These are phyloP conservation scores for Penicillium sp. DNA, from an alignment of 2,329 filamentous ascomycete species.

Conservation along the genomic window DNA sequence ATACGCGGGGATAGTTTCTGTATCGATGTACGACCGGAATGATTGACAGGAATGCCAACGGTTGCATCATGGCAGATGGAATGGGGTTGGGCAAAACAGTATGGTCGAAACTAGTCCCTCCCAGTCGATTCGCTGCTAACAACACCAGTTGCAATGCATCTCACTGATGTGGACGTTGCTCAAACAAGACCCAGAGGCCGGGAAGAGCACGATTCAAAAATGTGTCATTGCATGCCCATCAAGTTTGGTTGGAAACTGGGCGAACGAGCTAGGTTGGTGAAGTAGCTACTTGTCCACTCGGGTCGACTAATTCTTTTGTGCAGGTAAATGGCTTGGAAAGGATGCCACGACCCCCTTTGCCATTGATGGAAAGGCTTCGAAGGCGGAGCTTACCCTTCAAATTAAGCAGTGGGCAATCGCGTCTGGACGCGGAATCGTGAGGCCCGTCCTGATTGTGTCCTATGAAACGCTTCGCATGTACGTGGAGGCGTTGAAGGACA, in stretches of 20 bases:
- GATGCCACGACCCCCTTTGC: constrained; percentile 91
- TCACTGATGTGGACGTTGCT: constrained; percentile 93
- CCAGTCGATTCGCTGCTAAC: constrained; percentile 21
- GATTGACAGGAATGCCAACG: constrained; percentile 88
- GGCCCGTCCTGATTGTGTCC: constrained; percentile 94
- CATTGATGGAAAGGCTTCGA: constrained; percentile 92
- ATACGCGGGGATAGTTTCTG: constrained; percentile 61
- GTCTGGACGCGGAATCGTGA: constrained; percentile 80
- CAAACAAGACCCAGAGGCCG: constrained; percentile 94
- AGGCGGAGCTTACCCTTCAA: constrained; percentile 86
- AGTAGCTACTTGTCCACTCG: constrained; percentile 8
- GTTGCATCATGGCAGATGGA: constrained; percentile 99
- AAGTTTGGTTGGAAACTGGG: constrained; percentile 96
- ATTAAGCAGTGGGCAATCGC: constrained; percentile 93
- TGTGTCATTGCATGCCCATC: constrained; percentile 96
- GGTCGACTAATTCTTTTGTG: constrained; percentile 21
- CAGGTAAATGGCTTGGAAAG: constrained; percentile 87
- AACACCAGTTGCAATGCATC: constrained; percentile 76
- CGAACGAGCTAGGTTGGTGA: constrained; percentile 69
- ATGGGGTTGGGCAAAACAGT: constrained; percentile 96
- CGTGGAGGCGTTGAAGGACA: constrained; percentile 82
- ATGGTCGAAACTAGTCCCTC: constrained; percentile 13
- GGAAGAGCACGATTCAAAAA: constrained; percentile 89
- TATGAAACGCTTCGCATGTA: constrained; percentile 94
- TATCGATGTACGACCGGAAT: constrained; percentile 93